These are phyloP conservation scores for Trichoderma sp. DNA, from an alignment of 2,329 filamentous ascomycete genomes.

Conservation along the genomic window DNA sequence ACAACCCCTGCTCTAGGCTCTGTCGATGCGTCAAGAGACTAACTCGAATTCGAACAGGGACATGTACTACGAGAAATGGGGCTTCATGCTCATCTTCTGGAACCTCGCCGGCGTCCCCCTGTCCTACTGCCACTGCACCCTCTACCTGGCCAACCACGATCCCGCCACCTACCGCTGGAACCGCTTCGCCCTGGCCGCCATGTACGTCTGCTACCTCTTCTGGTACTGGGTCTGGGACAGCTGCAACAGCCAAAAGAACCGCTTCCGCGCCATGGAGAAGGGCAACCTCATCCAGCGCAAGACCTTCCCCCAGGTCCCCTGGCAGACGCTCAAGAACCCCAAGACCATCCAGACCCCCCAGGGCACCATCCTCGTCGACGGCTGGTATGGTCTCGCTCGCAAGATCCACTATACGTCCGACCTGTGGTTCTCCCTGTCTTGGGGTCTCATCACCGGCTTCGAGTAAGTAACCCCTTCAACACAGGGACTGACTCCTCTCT, in stretches of 20 bases:
- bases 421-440: constrained; percentile 52
- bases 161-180: constrained; percentile 79
- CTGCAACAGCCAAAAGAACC: constrained; percentile 90
- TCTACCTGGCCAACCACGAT: constrained; percentile 83
- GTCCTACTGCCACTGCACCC: constrained; percentile 90
- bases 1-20: too few relatives aligned
- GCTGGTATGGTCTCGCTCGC: constrained; percentile 78
- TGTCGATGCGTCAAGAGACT: background rate
- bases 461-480: constrained; percentile 36
- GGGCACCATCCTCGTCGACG: constrained; percentile 78
- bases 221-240: constrained; percentile 94
- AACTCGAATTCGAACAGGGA: constrained; percentile 52
- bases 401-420: constrained; percentile 60
- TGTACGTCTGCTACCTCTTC: constrained; percentile 75
- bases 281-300: constrained; percentile 71
- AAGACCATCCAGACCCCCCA: constrained; percentile 72
- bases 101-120: constrained; percentile 89
- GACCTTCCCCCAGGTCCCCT: constrained; percentile 88
- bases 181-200: constrained; percentile 62
- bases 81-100: constrained; percentile 98
- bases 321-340: constrained; percentile 80
- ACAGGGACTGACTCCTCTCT: background rate
- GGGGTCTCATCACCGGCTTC: constrained; percentile 57
- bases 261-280: constrained; percentile 79
- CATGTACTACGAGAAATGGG: constrained; percentile 97